A percentile compares a stretch with the other conserved stretches of the same genome.
Evolutionary conservation across 2,329 filamentous ascomycete genomes (phyloP).

Genomic region (Neonectria hederae): DNA sequence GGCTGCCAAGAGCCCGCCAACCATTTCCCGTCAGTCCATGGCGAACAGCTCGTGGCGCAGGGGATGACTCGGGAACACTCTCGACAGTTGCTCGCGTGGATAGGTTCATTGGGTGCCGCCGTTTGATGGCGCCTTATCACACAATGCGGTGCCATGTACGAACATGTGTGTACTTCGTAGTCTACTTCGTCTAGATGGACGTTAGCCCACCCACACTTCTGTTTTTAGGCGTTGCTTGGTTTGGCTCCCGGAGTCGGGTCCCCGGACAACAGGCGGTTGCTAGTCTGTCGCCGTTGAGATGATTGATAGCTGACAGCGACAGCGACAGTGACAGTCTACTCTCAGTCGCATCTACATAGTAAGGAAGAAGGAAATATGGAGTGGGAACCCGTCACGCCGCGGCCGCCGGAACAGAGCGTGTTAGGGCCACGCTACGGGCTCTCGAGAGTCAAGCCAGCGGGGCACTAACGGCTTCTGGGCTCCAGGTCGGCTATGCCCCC

Average conservation of each 20-base stretch:
- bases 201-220: slow-evolving; percentile 5
- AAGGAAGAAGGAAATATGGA: slow-evolving; percentile 1
- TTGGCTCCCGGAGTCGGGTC: slow-evolving; percentile 11
- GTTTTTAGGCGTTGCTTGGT: background rate
- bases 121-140: slow-evolving; percentile 21
- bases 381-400: slow-evolving; percentile 14
- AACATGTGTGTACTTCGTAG: background rate
- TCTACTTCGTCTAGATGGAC: background rate
- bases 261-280: background rate
- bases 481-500: slow-evolving; percentile 33
- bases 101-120: slow-evolving; percentile 8
- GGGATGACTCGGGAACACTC: slow-evolving; percentile 13
- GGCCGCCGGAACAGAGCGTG: slow-evolving; percentile 14
- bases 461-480: slow-evolving; percentile 35
- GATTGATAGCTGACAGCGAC: background rate
- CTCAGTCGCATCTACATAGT: too few relatives aligned
- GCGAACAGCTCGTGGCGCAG: slow-evolving; percentile 19
- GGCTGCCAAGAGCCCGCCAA: background rate
- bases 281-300: background rate
- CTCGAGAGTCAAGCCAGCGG: slow-evolving; percentile 32
- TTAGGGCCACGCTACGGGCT: slow-evolving; percentile 23
- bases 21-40: background rate
- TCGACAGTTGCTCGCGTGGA: slow-evolving; percentile 2
- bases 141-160: slow-evolving; percentile 5
- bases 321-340: background rate